These are phyloP conservation scores for Adiantum capillusveneris DNA, from an alignment of 75 land plant species.

Conservation along the genomic window DNA sequence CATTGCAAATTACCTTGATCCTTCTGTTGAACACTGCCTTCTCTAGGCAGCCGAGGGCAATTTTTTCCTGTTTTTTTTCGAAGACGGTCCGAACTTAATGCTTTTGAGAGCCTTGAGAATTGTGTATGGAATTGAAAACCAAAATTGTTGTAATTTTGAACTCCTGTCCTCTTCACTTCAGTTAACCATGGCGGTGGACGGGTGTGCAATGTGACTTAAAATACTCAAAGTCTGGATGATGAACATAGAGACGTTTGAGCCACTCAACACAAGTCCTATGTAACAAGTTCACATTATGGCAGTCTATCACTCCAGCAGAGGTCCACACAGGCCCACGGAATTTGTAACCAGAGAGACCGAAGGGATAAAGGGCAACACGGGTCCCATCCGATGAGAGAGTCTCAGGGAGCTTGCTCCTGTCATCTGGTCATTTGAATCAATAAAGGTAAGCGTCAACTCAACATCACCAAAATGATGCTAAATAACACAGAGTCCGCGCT, in stretches of 20 bases:
- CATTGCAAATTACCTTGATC: too few relatives aligned
- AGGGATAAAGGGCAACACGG: constrained; percentile 30
- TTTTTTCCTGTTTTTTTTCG: too few relatives aligned
- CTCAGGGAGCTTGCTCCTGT: background rate
- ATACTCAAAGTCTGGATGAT: constrained; percentile 58
- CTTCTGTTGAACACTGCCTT: too few relatives aligned
- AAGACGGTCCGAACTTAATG: too few relatives aligned
- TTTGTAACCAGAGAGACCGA: constrained; percentile 68
- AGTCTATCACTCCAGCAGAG: constrained; percentile 22
- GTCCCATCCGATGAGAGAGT: background rate
- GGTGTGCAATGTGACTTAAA: constrained; percentile 14
- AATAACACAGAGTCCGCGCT: too few relatives aligned
- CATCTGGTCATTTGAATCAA: background rate
- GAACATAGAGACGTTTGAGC: constrained; percentile 33
- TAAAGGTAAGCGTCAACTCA: background rate
- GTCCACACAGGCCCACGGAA: constrained; percentile 47
- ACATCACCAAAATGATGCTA: too few relatives aligned
- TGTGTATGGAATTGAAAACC: too few relatives aligned
- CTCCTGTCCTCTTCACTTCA: too few relatives aligned
- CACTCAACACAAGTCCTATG: constrained; percentile 41
- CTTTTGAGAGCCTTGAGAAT: too few relatives aligned
- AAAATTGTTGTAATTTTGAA: too few relatives aligned
- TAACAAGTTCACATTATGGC: constrained; percentile 22
- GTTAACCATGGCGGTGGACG: too few relatives aligned
- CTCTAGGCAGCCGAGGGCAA: too few relatives aligned